phyloP scores from a whole-genome alignment of 148 eudicot genomes.

The Amaranthus hypochondriacus region DNA sequence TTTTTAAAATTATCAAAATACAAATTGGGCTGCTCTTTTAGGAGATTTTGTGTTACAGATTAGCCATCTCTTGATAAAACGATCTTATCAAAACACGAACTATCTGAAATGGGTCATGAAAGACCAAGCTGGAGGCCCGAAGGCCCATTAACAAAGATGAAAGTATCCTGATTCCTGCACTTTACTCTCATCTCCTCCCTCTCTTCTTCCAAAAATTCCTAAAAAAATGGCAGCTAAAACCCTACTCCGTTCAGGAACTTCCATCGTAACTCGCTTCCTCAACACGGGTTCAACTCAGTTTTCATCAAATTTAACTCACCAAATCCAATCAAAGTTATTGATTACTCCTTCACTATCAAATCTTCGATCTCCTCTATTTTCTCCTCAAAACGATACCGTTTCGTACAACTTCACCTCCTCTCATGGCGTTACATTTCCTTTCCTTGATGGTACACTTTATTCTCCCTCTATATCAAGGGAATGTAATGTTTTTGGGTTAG shows the following conservation, averaged over 20 bases:
- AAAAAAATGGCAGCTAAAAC: slow-evolving; percentile 54
- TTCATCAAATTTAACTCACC: slow-evolving; percentile 23
- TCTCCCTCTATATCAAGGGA: background rate
- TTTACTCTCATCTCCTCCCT: background rate
- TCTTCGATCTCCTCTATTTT: slow-evolving; percentile 10
- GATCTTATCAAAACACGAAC: too few relatives aligned
- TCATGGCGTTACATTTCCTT: slow-evolving; percentile 23
- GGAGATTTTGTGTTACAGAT: too few relatives aligned
- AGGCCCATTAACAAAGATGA: too few relatives aligned
- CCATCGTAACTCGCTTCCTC: slow-evolving; percentile 40
- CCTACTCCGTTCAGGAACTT: slow-evolving; percentile 47
- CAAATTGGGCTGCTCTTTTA: too few relatives aligned
- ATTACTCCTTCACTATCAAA: slow-evolving; percentile 15
- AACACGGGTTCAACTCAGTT: slow-evolving; percentile 17
- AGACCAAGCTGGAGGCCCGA: too few relatives aligned
- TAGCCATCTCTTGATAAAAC: too few relatives aligned
- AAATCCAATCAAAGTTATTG: slow-evolving; percentile 23
- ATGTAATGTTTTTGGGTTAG: background rate
- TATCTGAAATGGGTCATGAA: too few relatives aligned
- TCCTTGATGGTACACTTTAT: slow-evolving; percentile 19
- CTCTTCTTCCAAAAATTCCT: background rate
- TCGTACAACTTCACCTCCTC: slow-evolving; percentile 22
- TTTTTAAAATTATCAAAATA: too few relatives aligned
- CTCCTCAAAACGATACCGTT: slow-evolving; percentile 40
- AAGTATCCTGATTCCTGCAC: background rate